phyloP scores from a whole-genome alignment of 352 stramenopile species.

The Plasmopara muralis region DNA sequence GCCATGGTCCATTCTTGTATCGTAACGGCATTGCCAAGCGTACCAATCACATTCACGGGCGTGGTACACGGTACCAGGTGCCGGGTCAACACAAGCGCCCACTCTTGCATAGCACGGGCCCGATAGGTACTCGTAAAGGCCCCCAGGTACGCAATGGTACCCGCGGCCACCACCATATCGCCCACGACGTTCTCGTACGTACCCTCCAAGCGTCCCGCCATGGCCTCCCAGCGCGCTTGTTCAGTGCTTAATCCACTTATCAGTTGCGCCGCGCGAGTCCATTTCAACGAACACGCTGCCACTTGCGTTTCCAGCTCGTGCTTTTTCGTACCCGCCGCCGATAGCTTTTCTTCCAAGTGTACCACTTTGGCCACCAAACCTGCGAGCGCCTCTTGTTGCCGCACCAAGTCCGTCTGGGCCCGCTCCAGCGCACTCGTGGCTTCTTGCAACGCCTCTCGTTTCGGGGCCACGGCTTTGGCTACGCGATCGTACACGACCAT shows the following conservation, averaged over 20 bases:
- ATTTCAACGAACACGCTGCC: constrained; percentile 89
- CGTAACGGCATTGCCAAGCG: constrained; percentile 87
- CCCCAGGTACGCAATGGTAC: constrained; percentile 93
- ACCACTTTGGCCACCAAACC: constrained; percentile 90
- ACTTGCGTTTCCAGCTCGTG: constrained; percentile 86
- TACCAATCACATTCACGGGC: constrained; percentile 75
- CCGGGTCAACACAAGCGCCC: constrained; percentile 52
- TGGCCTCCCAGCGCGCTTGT: constrained; percentile 89
- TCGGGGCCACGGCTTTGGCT: constrained; percentile 89
- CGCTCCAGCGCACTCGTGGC: constrained; percentile 83
- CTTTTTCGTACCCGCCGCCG: constrained; percentile 91
- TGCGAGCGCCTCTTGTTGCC: constrained; percentile 89
- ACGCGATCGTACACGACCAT: constrained; percentile 96
- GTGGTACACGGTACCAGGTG: constrained; percentile 80
- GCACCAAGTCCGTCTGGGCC: constrained; percentile 79
- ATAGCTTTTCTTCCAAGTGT: constrained; percentile 81
- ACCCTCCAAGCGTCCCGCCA: constrained; percentile 76
- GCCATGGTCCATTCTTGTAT: constrained; percentile 93
- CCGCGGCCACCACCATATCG: constrained; percentile 90
- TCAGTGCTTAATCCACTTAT: constrained; percentile 92
- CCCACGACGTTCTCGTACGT: constrained; percentile 90
- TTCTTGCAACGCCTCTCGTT: constrained; percentile 87
- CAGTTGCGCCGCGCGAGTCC: constrained; percentile 88
- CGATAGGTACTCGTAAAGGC: constrained; percentile 90
- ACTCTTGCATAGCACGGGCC: constrained; percentile 83